Conservation (phyloP, 345 rosid genomes). For the Noccaea bulbosa region DNA sequence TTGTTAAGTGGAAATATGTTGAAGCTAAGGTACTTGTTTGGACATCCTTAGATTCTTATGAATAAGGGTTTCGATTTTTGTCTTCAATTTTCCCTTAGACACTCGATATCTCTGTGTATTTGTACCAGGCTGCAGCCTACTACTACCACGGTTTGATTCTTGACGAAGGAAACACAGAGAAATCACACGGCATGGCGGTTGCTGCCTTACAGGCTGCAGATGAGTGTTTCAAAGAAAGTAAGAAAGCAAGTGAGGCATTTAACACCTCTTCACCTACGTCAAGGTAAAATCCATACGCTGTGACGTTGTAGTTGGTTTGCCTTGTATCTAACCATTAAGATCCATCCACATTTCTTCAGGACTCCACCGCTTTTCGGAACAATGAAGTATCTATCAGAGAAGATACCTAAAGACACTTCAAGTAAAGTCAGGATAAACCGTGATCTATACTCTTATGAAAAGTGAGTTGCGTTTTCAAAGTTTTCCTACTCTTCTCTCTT, state of each 20-base stretch:
- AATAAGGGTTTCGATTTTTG: background rate
- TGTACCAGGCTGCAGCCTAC: conserved; percentile 83
- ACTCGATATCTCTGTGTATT: conserved; percentile 26
- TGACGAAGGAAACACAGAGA: conserved; percentile 97
- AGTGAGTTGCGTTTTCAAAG: conserved; percentile 55
- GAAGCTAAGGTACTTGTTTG: conserved; percentile 79
- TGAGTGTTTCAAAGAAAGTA: conserved; percentile 85
- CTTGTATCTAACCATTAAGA: conserved; percentile 9
- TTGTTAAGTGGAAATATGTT: conserved; percentile 84
- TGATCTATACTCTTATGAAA: conserved; percentile 81
- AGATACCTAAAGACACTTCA: conserved; percentile 88
- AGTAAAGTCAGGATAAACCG: conserved; percentile 95
- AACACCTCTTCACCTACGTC: conserved; percentile 74
- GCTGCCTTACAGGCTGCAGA: conserved; percentile 98
- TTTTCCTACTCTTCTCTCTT: background rate
- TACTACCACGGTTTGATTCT: conserved; percentile 97
- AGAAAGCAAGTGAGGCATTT: conserved; percentile 78
- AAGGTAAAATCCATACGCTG: conserved; percentile 53
- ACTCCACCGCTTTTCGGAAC: conserved; percentile 91
- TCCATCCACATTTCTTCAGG: conserved; percentile 51
- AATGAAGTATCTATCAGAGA: conserved; percentile 84
- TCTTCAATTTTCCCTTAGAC: conserved; percentile 14
- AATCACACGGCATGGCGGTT: conserved; percentile 91
- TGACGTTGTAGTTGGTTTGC: background rate
- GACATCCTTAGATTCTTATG: conserved; percentile 9